phyloP scores from a whole-genome alignment of 1,284 basidiomycete genomes.

The Wallemia mellicola region DNA sequence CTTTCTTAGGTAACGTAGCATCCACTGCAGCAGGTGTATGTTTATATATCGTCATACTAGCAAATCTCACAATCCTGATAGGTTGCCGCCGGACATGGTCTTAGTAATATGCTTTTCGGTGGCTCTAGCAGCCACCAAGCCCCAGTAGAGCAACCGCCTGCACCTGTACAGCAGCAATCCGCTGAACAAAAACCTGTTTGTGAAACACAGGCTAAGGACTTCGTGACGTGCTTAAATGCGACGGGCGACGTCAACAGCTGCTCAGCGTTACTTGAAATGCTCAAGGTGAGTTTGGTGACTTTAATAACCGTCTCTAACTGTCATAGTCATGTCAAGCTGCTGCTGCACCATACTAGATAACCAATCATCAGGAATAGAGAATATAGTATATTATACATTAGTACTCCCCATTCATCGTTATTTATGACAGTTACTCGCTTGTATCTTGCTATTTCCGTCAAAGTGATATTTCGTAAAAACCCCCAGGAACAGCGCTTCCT shows the following conservation, averaged over 20 bases:
- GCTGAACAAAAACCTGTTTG: background rate
- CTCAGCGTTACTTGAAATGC: background rate
- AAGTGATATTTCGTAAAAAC: too few relatives aligned
- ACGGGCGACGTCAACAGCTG: background rate
- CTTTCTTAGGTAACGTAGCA: background rate
- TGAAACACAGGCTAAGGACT: background rate
- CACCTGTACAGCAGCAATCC: conserved; percentile 14
- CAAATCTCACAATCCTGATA: background rate
- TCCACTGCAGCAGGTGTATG: background rate
- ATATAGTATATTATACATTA: background rate
- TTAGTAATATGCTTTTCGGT: conserved; percentile 59
- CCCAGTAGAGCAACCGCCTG: conserved; percentile 19
- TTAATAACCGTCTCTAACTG: background rate
- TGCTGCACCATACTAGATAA: background rate
- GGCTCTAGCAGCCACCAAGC: conserved; percentile 21
- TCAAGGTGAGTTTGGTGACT: background rate
- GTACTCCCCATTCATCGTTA: too few relatives aligned
- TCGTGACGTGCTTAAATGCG: background rate
- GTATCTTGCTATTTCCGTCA: too few relatives aligned
- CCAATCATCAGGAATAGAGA: background rate
- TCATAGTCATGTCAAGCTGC: background rate
- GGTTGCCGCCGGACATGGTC: conserved; percentile 32
- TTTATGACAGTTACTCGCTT: too few relatives aligned
- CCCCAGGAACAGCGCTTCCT: too few relatives aligned
- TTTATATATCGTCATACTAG: background rate